phyloP scores from a whole-genome alignment of 148 eudicot genomes.

The Nyssa sinensis region DNA sequence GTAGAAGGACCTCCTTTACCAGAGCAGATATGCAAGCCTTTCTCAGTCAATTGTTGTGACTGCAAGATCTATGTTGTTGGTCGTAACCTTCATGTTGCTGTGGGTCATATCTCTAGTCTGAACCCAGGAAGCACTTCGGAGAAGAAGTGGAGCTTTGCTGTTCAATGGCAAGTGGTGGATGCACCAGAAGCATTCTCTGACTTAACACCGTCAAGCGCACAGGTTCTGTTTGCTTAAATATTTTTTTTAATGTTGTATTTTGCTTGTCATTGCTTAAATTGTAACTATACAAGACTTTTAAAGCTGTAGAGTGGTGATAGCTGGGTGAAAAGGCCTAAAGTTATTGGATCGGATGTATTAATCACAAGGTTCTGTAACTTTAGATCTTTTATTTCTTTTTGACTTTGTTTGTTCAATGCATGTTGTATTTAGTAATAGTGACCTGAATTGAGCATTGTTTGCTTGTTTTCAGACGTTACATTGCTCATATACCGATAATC shows the following conservation, averaged over 20 bases:
- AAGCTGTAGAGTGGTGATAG: slow-evolving; percentile 11
- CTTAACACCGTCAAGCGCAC: slow-evolving; percentile 77
- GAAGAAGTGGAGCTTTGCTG: slow-evolving; percentile 50
- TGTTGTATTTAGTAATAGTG: background rate
- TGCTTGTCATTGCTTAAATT: background rate
- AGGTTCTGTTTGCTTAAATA: slow-evolving; percentile 73
- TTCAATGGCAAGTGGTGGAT: slow-evolving; percentile 67
- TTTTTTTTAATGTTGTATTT: background rate
- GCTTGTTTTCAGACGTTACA: too few species aligned
- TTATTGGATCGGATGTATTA: slow-evolving; percentile 8
- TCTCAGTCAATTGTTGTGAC: slow-evolving; percentile 60
- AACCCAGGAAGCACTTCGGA: slow-evolving; percentile 12
- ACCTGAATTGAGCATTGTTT: background rate
- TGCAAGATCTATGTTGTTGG: slow-evolving; percentile 75
- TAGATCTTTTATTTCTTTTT: background rate
- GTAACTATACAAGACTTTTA: background rate
- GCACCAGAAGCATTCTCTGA: slow-evolving; percentile 58
- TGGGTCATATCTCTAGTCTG: slow-evolving; percentile 54
- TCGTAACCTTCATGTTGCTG: slow-evolving; percentile 77
- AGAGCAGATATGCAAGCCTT: slow-evolving; percentile 91
- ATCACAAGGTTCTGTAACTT: background rate
- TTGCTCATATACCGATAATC: background rate
- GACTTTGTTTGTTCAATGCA: background rate
- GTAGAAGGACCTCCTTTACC: slow-evolving; percentile 82
- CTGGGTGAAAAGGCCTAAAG: slow-evolving; percentile 3